A percentile compares a stretch with the other conserved stretches of the same genome.
phyloP scores from a whole-genome alignment of 2,329 filamentous ascomycete genomes.

The Cercospora sp. region DNA sequence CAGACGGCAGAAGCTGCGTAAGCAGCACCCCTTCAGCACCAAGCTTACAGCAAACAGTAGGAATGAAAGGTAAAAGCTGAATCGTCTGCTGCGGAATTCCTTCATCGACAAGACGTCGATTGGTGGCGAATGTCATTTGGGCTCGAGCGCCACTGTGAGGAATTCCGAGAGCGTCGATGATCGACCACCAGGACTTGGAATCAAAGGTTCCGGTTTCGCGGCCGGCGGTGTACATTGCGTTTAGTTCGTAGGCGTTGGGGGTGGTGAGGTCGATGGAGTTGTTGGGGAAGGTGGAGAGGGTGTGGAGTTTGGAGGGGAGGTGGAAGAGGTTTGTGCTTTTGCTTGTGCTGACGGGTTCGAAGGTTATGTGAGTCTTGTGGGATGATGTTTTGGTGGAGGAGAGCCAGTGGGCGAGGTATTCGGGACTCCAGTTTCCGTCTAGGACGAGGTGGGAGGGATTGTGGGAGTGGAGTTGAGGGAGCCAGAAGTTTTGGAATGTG shows the following conservation, averaged over 20 bases:
- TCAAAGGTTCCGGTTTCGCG: conserved; percentile 68
- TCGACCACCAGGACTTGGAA: conserved; percentile 69
- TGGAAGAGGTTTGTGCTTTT: conserved; percentile 73
- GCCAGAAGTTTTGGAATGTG: conserved; percentile 58
- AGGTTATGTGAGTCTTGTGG: conserved; percentile 60
- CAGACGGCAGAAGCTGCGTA: conserved; percentile 66
- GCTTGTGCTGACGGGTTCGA: conserved; percentile 83
- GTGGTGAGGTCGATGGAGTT: conserved; percentile 72
- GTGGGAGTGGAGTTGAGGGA: conserved; percentile 56
- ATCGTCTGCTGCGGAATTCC: conserved; percentile 82
- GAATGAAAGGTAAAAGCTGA: conserved; percentile 84
- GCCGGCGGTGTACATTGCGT: conserved; percentile 74
- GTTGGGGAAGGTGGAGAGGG: conserved; percentile 55
- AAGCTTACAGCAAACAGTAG: conserved; percentile 80
- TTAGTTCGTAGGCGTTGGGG: conserved; percentile 80
- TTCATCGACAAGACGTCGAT: conserved; percentile 66
- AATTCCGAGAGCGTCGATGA: conserved; percentile 79
- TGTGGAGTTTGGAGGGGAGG: conserved; percentile 30
- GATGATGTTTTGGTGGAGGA: conserved; percentile 56
- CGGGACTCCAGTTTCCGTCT: conserved; percentile 80
- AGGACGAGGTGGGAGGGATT: conserved; percentile 76
- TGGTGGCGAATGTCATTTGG: conserved; percentile 69
- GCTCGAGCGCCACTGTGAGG: conserved; percentile 67
- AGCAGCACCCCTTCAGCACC: conserved; percentile 74
- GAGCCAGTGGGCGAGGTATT: conserved; percentile 68